phyloP scores from a whole-genome alignment of 805 yeast species.

The Ogataea ramenticola region DNA sequence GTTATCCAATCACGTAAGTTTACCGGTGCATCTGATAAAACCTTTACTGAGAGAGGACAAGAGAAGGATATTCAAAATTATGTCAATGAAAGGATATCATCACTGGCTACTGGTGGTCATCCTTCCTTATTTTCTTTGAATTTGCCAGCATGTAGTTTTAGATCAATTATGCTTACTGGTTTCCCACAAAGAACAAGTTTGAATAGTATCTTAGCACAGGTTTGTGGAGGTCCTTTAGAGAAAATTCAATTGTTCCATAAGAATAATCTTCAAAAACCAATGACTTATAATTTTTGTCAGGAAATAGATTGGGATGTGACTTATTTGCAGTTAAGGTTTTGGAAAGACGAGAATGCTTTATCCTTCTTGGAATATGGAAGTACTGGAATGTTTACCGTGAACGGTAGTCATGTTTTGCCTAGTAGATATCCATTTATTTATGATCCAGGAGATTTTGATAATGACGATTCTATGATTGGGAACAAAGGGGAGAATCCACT shows the following conservation, averaged over 20 bases:
- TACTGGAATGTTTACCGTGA: slow-evolving; percentile 49
- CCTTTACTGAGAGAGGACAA: background rate
- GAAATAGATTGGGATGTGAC: slow-evolving; percentile 18
- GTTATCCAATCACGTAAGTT: background rate
- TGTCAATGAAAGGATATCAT: background rate
- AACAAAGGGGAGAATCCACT: slow-evolving; percentile 1
- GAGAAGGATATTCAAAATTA: background rate
- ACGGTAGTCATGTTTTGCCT: slow-evolving; percentile 44
- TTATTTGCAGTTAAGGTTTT: slow-evolving; percentile 42
- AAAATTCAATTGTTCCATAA: slow-evolving; percentile 23
- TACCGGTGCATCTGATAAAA: background rate
- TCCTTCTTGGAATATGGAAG: slow-evolving; percentile 44
- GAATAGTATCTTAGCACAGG: slow-evolving; percentile 42
- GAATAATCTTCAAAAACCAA: background rate
- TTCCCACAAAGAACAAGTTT: slow-evolving; percentile 31
- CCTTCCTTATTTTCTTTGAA: background rate
- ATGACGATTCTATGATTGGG: too few relatives aligned
- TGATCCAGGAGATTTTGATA: background rate
- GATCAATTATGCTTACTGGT: background rate
- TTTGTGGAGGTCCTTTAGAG: slow-evolving; percentile 68
- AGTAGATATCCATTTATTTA: slow-evolving; percentile 33
- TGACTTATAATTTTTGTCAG: slow-evolving; percentile 2
- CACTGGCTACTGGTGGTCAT: background rate
- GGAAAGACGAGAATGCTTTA: slow-evolving; percentile 45
- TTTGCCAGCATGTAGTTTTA: background rate